Evolutionary conservation across 805 yeast species (phyloP).

Genomic region (Cyberlindnera americana): DNA sequence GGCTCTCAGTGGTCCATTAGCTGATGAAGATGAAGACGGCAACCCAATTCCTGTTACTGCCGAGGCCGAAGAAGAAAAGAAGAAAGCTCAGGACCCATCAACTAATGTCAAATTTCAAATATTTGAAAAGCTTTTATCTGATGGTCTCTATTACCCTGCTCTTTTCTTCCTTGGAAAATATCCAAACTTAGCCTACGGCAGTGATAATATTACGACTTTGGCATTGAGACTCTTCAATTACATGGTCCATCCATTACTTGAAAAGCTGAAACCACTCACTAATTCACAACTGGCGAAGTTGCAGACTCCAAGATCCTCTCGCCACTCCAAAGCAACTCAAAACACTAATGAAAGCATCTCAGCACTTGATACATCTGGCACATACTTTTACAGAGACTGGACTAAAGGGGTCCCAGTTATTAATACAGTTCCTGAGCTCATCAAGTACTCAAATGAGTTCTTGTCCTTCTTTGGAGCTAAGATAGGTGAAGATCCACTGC

Average conservation of each 20-base stretch:
- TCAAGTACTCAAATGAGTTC: constrained; percentile 44
- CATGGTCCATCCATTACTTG: constrained; percentile 48
- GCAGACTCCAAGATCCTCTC: background rate
- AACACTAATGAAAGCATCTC: background rate
- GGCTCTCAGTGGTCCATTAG: constrained; percentile 83
- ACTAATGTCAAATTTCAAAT: constrained; percentile 42
- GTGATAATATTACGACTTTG: constrained; percentile 43
- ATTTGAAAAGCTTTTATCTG: constrained; percentile 49
- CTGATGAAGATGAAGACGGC: constrained; percentile 55
- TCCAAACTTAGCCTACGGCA: constrained; percentile 58
- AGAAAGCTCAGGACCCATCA: background rate
- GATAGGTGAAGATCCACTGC: constrained; percentile 42
- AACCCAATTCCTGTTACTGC: constrained; percentile 9
- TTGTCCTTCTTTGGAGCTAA: constrained; percentile 54
- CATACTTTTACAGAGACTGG: constrained; percentile 53
- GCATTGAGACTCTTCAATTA: constrained; percentile 47
- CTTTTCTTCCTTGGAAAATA: constrained; percentile 53
- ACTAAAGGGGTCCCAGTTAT: constrained; percentile 35
- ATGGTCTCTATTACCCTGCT: constrained; percentile 63
- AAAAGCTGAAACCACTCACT: constrained; percentile 20
- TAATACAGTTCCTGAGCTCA: constrained; percentile 39
- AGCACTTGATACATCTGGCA: background rate
- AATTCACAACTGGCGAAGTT: constrained; percentile 18
- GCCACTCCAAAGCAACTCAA: background rate
- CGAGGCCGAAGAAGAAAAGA: constrained; percentile 4